Evolutionary conservation across 2,329 filamentous ascomycete genomes (phyloP).

Genomic region (Cladosporium sp.): DNA sequence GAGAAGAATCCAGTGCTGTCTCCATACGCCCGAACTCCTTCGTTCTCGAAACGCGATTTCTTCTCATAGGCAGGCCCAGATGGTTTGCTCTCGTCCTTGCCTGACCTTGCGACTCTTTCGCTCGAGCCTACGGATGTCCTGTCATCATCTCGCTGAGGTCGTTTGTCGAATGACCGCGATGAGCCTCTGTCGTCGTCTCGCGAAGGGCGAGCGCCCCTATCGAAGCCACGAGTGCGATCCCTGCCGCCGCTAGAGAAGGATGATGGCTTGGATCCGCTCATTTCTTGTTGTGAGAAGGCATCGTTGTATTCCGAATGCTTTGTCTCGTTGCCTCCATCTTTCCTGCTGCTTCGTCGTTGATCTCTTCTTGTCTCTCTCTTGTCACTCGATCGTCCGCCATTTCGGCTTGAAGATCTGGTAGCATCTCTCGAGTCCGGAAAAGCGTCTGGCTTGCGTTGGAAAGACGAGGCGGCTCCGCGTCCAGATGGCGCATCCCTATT

Average conservation of each 20-base stretch:
- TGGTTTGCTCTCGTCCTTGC: background rate
- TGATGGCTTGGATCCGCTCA: background rate
- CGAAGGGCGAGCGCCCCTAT: background rate
- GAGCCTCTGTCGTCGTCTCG: background rate
- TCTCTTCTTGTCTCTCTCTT: background rate
- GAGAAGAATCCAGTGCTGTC: slow-evolving; percentile 8
- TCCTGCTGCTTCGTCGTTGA: background rate
- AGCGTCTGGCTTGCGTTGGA: background rate
- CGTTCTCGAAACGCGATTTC: slow-evolving; percentile 6
- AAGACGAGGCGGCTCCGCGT: background rate
- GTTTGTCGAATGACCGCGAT: background rate
- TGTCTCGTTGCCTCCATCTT: background rate
- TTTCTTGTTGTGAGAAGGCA: slow-evolving; percentile 1
- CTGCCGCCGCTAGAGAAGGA: background rate
- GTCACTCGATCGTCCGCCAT: background rate
- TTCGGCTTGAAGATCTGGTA: background rate
- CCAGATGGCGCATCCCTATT: background rate
- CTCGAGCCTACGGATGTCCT: background rate
- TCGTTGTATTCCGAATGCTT: slow-evolving; percentile 5
- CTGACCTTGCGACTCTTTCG: background rate
- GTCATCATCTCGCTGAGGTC: background rate
- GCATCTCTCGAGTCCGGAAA: background rate
- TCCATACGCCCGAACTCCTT: slow-evolving; percentile 4
- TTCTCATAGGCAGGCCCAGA: background rate
- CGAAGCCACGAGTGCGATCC: background rate